These are phyloP conservation scores for Eutrema heterophyllum DNA, from an alignment of 345 rosid species.

Conservation along the genomic window DNA sequence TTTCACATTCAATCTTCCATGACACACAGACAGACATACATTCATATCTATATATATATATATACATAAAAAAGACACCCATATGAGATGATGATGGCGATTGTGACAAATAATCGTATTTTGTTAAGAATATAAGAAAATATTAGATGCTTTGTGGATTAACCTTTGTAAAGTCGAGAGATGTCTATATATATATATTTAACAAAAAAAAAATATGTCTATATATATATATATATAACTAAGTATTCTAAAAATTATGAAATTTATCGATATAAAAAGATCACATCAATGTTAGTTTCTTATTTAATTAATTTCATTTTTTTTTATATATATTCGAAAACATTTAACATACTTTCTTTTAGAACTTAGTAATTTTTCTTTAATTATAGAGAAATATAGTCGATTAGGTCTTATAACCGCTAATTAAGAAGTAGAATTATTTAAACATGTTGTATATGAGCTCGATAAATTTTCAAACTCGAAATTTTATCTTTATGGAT, in stretches of 20 bases:
- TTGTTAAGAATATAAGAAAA: neutral
- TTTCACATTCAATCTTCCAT: conserved; percentile 22
- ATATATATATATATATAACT: neutral
- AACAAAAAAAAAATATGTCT: too few species aligned
- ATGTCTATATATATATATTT: neutral
- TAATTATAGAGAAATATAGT: neutral
- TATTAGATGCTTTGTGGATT: conserved; percentile 14
- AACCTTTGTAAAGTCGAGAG: conserved; percentile 8
- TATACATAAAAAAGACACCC: conserved; percentile 10
- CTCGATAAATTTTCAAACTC: neutral
- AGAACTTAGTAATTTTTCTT: neutral
- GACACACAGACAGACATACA: conserved; percentile 6
- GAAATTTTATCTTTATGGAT: neutral
- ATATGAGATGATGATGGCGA: conserved; percentile 33
- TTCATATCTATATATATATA: neutral
- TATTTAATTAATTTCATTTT: neutral
- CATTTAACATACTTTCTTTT: neutral
- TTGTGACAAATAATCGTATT: conserved; percentile 26
- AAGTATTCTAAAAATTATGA: neutral
- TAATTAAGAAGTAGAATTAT: neutral
- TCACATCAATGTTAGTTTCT: neutral
- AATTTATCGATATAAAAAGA: neutral
- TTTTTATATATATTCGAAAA: neutral
- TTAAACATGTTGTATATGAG: neutral
- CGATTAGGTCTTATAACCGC: neutral